A percentile compares a stretch with the other conserved stretches of the same genome.
Conservation (phyloP, 1,284 basidiomycete genomes). For the Athelia sp. region DNA sequence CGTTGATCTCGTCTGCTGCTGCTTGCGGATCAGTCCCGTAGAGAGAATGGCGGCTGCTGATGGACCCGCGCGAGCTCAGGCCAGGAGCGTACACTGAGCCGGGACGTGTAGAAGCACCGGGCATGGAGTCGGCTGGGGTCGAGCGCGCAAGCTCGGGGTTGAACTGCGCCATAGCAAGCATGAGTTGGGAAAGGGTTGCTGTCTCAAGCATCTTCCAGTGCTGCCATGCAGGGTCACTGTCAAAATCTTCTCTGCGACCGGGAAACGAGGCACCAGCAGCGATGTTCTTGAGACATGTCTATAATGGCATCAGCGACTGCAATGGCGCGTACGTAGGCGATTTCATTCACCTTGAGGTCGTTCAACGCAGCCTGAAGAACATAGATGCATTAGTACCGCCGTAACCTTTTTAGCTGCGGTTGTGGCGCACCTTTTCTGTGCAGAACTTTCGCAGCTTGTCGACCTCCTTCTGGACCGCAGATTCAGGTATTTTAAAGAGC, state of each 20-base stretch:
- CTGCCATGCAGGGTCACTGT: conserved; percentile 74
- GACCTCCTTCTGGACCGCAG: conserved; percentile 71
- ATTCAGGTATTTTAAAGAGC: conserved; percentile 72
- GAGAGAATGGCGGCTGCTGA: conserved; percentile 59
- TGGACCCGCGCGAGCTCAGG: conserved; percentile 43
- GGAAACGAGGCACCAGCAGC: conserved; percentile 82
- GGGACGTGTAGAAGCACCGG: conserved; percentile 42
- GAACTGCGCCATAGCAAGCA: conserved; percentile 82
- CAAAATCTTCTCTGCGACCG: conserved; percentile 84
- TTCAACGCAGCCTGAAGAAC: conserved; percentile 69
- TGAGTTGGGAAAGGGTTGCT: conserved; percentile 79
- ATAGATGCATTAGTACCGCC: conserved; percentile 6
- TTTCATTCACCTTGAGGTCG: conserved; percentile 70
- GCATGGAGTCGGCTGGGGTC: conserved; percentile 49
- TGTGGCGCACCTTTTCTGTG: conserved; percentile 64
- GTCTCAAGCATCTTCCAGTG: conserved; percentile 86
- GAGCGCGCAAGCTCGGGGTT: conserved; percentile 88
- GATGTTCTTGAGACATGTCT: conserved; percentile 92
- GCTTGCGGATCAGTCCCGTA: conserved; percentile 33
- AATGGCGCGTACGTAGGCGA: conserved; percentile 4
- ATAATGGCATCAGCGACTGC: conserved; percentile 11
- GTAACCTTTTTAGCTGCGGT: neutral
- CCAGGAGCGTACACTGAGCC: conserved; percentile 48
- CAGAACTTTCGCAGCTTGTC: conserved; percentile 66
- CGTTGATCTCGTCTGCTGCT: conserved; percentile 39